Evolutionary conservation across 768 basidiomycete genomes (phyloP).

Genomic region (Dentipellis sp.): DNA sequence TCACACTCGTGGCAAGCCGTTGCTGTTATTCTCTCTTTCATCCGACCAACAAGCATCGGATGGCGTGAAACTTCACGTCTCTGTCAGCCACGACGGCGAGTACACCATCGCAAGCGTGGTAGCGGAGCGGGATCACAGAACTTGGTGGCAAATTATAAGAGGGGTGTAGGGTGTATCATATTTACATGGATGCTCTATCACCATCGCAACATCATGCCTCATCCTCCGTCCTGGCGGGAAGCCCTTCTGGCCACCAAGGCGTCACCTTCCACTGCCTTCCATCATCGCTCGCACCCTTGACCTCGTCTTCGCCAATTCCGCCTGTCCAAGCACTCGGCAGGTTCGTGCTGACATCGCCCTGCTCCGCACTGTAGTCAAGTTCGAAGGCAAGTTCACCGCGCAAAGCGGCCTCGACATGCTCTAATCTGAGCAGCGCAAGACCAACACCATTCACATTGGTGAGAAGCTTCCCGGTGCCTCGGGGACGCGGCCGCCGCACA

Average conservation of each 20-base stretch:
- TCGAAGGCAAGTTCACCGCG: conserved; percentile 37
- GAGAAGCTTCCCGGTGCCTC: conserved; percentile 70
- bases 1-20: conserved; percentile 28
- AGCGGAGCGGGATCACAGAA: conserved; percentile 29
- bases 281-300: conserved; percentile 18
- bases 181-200: background rate
- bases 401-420: conserved; percentile 53
- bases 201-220: background rate
- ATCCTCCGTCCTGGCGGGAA: conserved; percentile 31
- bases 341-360: background rate
- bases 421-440: conserved; percentile 71
- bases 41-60: conserved; percentile 13
- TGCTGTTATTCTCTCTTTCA: conserved; percentile 23
- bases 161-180: background rate
- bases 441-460: conserved; percentile 51
- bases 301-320: conserved; percentile 8
- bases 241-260: conserved; percentile 41
- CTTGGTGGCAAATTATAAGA: background rate
- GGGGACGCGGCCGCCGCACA: conserved; percentile 37
- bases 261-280: conserved; percentile 31
- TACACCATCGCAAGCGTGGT: conserved; percentile 64
- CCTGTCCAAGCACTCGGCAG: background rate
- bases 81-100: conserved; percentile 77
- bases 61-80: conserved; percentile 44
- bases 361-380: conserved; percentile 12